These are phyloP conservation scores for Taphrina sp. DNA, from an alignment of 1,139 yeast genomes.

Conservation along the genomic window DNA sequence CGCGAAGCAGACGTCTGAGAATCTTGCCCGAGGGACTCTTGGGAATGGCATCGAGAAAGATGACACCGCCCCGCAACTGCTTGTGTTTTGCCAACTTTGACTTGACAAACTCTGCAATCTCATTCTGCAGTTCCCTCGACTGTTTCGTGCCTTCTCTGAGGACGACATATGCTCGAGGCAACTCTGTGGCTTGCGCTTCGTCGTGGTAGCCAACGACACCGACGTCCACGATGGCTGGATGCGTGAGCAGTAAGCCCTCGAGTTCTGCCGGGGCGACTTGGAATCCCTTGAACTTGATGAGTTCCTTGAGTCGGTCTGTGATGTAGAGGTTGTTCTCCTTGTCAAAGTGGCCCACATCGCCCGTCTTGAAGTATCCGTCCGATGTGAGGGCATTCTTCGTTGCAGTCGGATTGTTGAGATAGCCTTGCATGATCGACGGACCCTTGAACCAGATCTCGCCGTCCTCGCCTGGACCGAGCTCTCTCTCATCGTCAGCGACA, in stretches of 20 bases:
- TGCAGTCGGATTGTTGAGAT: conserved; percentile 50
- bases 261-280: conserved; percentile 80
- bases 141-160: conserved; percentile 38
- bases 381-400: conserved; percentile 46
- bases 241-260: conserved; percentile 60
- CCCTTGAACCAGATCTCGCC: conserved; percentile 88
- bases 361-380: conserved; percentile 62
- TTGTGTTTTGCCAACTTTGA: conserved; percentile 46
- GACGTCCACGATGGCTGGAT: conserved; percentile 43
- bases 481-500: conserved; percentile 85
- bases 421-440: conserved; percentile 56
- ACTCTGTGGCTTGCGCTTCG: conserved; percentile 44
- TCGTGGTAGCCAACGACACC: conserved; percentile 46
- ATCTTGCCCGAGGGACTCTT: conserved; percentile 48
- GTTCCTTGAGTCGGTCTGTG: conserved; percentile 66
- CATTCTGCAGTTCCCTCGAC: conserved; percentile 21
- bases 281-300: conserved; percentile 67
- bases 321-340: conserved; percentile 54
- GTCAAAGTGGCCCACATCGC: conserved; percentile 60
- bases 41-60: conserved; percentile 44
- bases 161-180: conserved; percentile 46
- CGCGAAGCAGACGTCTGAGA: conserved; percentile 43
- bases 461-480: conserved; percentile 74
- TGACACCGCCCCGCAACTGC: conserved; percentile 47
- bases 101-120: conserved; percentile 44